phyloP scores from a whole-genome alignment of 2,329 filamentous ascomycete genomes.

The Diaporthe destruens region DNA sequence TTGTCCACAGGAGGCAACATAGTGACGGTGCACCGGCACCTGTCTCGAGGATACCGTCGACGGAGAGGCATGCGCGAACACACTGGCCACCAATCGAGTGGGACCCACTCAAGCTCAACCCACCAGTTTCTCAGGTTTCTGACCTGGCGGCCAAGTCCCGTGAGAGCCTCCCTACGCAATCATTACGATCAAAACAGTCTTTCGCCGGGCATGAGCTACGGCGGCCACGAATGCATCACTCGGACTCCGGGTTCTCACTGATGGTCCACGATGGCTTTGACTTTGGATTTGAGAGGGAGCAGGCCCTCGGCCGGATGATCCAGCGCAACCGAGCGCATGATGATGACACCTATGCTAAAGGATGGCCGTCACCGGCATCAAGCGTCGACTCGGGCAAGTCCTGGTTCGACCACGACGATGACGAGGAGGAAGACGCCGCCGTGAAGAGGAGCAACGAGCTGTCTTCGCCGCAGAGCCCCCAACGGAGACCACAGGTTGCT shows the following conservation, averaged over 20 bases:
- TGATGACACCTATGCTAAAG: conserved; percentile 33
- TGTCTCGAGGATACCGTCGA: conserved; percentile 9
- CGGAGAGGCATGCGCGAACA: conserved; percentile 33
- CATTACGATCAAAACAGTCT: conserved; percentile 32
- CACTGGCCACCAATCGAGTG: conserved; percentile 48
- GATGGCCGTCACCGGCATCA: conserved; percentile 41
- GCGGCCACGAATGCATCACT: conserved; percentile 39
- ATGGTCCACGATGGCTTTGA: conserved; percentile 51
- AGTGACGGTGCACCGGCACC: conserved; percentile 36
- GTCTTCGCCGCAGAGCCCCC: conserved; percentile 36
- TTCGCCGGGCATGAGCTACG: conserved; percentile 29
- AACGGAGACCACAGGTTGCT: conserved; percentile 43
- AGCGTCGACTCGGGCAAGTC: conserved; percentile 42
- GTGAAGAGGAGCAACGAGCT: conserved; percentile 37
- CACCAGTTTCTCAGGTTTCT: conserved; percentile 40
- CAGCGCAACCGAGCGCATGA: conserved; percentile 26
- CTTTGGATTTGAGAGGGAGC: conserved; percentile 48
- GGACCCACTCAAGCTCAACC: conserved; percentile 53
- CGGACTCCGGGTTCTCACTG: conserved; percentile 43
- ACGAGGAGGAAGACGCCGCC: conserved; percentile 28
- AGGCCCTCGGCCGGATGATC: conserved; percentile 29
- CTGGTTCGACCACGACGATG: conserved; percentile 38
- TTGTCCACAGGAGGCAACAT: conserved; percentile 35
- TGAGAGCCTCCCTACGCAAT: conserved; percentile 34
- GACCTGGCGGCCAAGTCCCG: conserved; percentile 31